These are phyloP conservation scores for Fulvia fulva DNA, from an alignment of 2,329 filamentous ascomycete genomes.

Conservation along the genomic window DNA sequence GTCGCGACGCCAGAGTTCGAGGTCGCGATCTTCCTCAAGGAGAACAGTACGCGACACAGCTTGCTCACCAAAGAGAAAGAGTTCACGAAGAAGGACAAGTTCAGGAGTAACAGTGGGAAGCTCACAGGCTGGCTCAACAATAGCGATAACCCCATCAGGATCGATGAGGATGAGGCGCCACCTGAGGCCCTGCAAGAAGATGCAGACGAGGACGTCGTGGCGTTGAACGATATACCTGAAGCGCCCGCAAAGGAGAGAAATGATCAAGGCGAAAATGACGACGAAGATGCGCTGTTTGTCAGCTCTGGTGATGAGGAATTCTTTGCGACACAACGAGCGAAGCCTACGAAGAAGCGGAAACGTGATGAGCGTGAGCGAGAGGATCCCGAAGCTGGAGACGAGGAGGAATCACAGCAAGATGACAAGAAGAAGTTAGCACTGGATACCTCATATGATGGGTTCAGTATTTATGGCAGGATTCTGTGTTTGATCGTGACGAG, in stretches of 20 bases:
- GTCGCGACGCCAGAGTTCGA: conserved; percentile 85
- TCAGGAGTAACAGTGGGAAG: conserved; percentile 45
- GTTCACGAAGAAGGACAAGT: conserved; percentile 45
- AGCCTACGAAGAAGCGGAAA: conserved; percentile 25
- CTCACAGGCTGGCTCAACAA: conserved; percentile 45
- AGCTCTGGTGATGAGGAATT: conserved; percentile 35
- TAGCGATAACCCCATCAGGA: conserved; percentile 39
- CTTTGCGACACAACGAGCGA: conserved; percentile 31
- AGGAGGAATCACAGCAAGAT: conserved; percentile 44
- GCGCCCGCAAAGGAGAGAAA: conserved; percentile 27
- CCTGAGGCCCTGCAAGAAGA: conserved; percentile 52
- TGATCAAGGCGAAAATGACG: conserved; percentile 22
- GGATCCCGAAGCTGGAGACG: conserved; percentile 23
- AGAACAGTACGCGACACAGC: conserved; percentile 78
- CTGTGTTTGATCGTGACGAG: conserved; percentile 85
- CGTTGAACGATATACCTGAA: conserved; percentile 57
- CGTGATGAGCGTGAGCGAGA: conserved; percentile 21
- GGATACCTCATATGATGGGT: conserved; percentile 87
- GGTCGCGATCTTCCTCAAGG: conserved; percentile 87
- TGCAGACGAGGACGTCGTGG: conserved; percentile 52
- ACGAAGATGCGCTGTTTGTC: conserved; percentile 35
- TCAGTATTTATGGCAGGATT: conserved; percentile 90
- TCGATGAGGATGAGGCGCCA: conserved; percentile 44
- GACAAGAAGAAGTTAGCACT: conserved; percentile 90
- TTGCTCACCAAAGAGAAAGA: conserved; percentile 81